Evolutionary conservation across 164 flowering plant species (phyloP), one percentile per base, ranked within the genome.

Genomic region (Umbellularia californica): DNA sequence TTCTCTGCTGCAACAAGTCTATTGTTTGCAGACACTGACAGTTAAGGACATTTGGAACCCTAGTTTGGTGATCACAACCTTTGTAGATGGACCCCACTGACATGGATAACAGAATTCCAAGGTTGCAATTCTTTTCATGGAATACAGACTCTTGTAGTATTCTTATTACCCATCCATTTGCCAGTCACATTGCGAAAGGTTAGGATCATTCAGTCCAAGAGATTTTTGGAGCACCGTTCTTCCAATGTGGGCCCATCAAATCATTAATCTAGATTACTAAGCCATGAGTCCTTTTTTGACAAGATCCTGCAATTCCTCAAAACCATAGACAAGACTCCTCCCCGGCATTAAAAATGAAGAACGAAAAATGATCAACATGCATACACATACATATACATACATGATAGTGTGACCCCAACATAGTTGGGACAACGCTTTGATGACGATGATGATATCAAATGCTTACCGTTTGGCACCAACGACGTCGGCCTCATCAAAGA

Each of bases 401-500:
- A 30, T 30, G 33, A 30, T 30, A 30, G 35, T 30, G 35, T 30
- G 35, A 30, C 35, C 35, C 35, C 35, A 30, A 30, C 6, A 30
- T 30, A 30, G 35, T 30, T 30, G 35, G 35, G 35, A 30, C 0
- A 30, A 30, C 6, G 35, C 35, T 30, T 30, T 30, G 35, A 4
- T 30, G 33, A 30, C 4, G 30, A 3, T 28, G 35, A 30, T 4
- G 35, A 30, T 24, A 22, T 33, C 9, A 66, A 66, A 79, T 68
- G 70, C 82, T 75, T 66, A 92, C 99, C 98, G 82, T 81, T 89
- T 91, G 20, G 87, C 78, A 72, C 88, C 98, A 84, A 96, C 82
- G 70, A 85, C 90, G 80, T 96, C 99, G 64, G 88, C 98, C 86
- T 94, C 98, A 77, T 96, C 99, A 77, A 96, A 94, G 82, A 94